Evolutionary conservation across 441 rosid species (phyloP).

Genomic region (Jatropha multifida): DNA sequence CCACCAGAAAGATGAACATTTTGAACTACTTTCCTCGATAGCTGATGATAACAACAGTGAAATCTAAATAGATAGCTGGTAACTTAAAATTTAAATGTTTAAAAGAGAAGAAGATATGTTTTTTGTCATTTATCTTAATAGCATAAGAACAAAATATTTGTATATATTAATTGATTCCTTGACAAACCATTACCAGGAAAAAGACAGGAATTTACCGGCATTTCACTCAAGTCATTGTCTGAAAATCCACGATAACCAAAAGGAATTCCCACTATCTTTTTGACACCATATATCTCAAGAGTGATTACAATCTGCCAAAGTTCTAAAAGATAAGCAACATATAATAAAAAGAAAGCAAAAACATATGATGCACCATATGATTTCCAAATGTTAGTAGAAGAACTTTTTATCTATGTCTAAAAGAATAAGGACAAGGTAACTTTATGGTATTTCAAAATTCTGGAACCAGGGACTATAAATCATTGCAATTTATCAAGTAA

Average conservation of each 20-base stretch:
- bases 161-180: neutral
- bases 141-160: neutral
- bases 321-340: conserved; percentile 14
- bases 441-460: conserved; percentile 10
- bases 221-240: conserved; percentile 66
- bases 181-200: conserved; percentile 12
- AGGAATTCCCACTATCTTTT: conserved; percentile 90
- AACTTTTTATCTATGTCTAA: neutral
- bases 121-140: neutral
- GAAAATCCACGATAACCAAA: conserved; percentile 92
- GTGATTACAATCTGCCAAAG: conserved; percentile 87
- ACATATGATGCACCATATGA: neutral
- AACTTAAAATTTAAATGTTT: neutral
- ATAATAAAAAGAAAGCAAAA: conserved; percentile 14
- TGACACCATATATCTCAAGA: conserved; percentile 97
- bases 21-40: conserved; percentile 91
- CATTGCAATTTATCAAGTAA: neutral
- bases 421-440: neutral
- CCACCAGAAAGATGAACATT: conserved; percentile 97
- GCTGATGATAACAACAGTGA: conserved; percentile 50
- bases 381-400: neutral
- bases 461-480: neutral
- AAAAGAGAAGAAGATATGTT: neutral
- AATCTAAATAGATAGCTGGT: conserved; percentile 8
- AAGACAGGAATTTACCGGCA: conserved; percentile 52